Conservation (phyloP, 139 green algal species). For the Chlorella sp. region DNA sequence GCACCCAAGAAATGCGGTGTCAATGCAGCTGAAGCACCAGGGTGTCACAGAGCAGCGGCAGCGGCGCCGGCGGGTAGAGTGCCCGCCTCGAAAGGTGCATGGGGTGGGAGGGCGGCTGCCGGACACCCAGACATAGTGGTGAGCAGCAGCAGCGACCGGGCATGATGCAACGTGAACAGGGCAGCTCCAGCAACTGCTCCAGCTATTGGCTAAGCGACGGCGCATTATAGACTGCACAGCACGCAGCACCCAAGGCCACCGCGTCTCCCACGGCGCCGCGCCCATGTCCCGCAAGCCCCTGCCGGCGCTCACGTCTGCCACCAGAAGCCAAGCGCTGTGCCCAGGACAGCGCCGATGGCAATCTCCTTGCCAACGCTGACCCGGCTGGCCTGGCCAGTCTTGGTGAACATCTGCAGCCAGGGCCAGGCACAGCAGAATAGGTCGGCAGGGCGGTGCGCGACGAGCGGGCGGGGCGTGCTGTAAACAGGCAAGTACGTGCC, state of each 20-base stretch:
- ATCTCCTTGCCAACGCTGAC: constrained; percentile 53
- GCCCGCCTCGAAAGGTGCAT: too few species aligned
- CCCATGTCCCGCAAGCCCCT: neutral
- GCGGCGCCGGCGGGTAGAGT: too few species aligned
- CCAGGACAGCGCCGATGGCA: constrained; percentile 24
- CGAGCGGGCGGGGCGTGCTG: neutral
- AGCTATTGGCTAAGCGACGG: too few species aligned
- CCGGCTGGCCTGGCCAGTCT: constrained; percentile 40
- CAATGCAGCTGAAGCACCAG: neutral
- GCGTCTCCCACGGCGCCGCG: neutral
- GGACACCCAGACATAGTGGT: neutral
- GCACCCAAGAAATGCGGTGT: neutral
- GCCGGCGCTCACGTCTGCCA: constrained; percentile 25
- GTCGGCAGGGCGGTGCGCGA: neutral
- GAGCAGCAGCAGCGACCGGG: neutral
- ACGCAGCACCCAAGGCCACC: neutral
- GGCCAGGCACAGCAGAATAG: neutral
- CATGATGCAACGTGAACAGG: neutral
- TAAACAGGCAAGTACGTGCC: neutral
- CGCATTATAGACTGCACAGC: neutral
- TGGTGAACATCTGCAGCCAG: constrained; percentile 57
- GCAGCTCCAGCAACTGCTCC: neutral
- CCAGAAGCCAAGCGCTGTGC: constrained; percentile 18
- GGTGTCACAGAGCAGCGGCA: neutral
- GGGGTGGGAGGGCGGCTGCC: too few species aligned